Evolutionary conservation across 257 asterid species (phyloP).

Genomic region (Nemophila menziesii): DNA sequence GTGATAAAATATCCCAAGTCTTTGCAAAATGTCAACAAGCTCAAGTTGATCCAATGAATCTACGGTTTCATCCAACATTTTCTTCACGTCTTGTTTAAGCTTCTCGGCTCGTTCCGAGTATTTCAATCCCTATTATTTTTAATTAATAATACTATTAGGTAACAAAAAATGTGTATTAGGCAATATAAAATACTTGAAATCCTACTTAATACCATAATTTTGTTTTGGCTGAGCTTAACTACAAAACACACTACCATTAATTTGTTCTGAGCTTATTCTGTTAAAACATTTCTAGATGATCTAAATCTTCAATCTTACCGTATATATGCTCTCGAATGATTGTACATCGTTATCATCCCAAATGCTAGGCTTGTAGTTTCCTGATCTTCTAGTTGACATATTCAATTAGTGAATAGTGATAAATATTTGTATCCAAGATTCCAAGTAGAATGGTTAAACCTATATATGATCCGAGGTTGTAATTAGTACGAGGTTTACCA

Average conservation of each 20-base stretch:
- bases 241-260: too few relatives aligned
- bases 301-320: slow-evolving; percentile 21
- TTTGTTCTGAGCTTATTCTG: too few relatives aligned
- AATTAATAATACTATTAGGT: background rate
- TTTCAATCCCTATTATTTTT: slow-evolving; percentile 32
- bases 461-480: too few relatives aligned
- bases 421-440: too few relatives aligned
- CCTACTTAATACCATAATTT: background rate
- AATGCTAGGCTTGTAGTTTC: slow-evolving; percentile 24
- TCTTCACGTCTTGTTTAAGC: slow-evolving; percentile 17
- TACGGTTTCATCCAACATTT: slow-evolving; percentile 10
- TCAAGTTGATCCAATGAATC: slow-evolving; percentile 24
- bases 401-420: background rate
- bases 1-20: slow-evolving; percentile 33
- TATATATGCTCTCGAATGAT: slow-evolving; percentile 19
- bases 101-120: slow-evolving; percentile 15
- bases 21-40: slow-evolving; percentile 34
- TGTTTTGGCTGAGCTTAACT: background rate
- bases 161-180: too few relatives aligned
- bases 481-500: too few relatives aligned
- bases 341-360: slow-evolving; percentile 39
- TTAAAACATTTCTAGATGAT: too few relatives aligned
- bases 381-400: slow-evolving; percentile 26
- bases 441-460: too few relatives aligned
- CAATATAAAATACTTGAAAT: background rate